These are phyloP conservation scores for Ambrosia trifida DNA, from an alignment of 129 eudicot species.

Conservation along the genomic window DNA sequence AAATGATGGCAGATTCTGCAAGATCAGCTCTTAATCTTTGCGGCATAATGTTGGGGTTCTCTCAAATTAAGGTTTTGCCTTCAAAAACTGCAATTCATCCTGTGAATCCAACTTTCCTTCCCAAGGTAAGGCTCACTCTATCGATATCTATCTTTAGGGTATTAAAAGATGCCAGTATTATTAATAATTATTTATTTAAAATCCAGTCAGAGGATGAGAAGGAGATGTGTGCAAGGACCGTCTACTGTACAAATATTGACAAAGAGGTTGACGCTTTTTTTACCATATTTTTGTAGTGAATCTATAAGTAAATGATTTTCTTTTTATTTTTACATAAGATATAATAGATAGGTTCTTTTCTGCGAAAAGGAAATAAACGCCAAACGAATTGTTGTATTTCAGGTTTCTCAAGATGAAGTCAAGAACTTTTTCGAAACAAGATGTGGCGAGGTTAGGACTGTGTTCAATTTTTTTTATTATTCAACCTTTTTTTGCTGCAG, in stretches of 20 bases:
- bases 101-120: conserved; percentile 94
- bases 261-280: conserved; percentile 57
- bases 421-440: conserved; percentile 81
- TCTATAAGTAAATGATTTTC: not conserved
- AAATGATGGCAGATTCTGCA: conserved; percentile 62
- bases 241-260: conserved; percentile 97
- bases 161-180: conserved; percentile 17
- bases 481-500: no score
- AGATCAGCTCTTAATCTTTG: conserved; percentile 76
- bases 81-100: conserved; percentile 98
- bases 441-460: conserved; percentile 79
- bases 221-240: conserved; percentile 97
- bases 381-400: conserved; percentile 5
- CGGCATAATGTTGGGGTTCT: conserved; percentile 77
- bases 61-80: conserved; percentile 84
- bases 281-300: not conserved
- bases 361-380: not conserved
- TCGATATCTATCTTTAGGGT: not conserved
- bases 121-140: conserved; percentile 55
- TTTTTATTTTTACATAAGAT: not conserved
- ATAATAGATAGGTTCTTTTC: not conserved
- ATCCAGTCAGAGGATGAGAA: conserved; percentile 93
- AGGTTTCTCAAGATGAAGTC: conserved; percentile 91
- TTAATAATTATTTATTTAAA: not conserved
- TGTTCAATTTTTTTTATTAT: not conserved